Evolutionary conservation across 169 alveolate genomes (phyloP).

Genomic region (Besnoitia besnoiti): DNA sequence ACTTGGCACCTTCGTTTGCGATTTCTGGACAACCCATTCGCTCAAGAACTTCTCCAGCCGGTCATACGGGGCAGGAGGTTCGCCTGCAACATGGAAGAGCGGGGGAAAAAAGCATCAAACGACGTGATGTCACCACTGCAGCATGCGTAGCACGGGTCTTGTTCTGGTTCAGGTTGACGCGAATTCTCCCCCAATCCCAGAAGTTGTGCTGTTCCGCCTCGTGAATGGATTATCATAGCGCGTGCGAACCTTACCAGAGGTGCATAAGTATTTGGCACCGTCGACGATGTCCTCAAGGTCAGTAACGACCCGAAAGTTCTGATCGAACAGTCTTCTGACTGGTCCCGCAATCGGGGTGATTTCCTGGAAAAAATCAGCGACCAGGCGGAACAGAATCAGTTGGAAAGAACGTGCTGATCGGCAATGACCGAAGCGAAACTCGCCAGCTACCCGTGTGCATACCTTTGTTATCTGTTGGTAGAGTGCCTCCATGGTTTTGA

Average conservation of each 20-base stretch:
- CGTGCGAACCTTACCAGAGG: slow-evolving; percentile 80
- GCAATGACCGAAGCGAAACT: neutral
- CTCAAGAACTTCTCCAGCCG: slow-evolving; percentile 82
- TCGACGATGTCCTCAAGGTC: slow-evolving; percentile 82
- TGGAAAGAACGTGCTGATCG: too few species aligned
- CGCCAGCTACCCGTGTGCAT: neutral
- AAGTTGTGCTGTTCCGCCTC: too few species aligned
- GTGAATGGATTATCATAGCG: too few species aligned
- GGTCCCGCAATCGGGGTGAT: slow-evolving; percentile 88
- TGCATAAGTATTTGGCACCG: slow-evolving; percentile 89
- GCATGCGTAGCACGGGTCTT: too few species aligned
- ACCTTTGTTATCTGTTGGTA: slow-evolving; percentile 83
- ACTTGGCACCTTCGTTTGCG: slow-evolving; percentile 63
- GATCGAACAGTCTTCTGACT: slow-evolving; percentile 85
- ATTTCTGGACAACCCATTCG: slow-evolving; percentile 67
- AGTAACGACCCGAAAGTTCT: slow-evolving; percentile 80
- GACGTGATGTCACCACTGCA: neutral
- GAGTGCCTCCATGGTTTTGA: slow-evolving; percentile 78
- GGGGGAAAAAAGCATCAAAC: neutral
- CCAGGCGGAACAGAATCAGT: too few species aligned
- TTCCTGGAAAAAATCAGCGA: slow-evolving; percentile 39
- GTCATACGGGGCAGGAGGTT: slow-evolving; percentile 87
- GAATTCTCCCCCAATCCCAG: too few species aligned
- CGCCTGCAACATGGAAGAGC: slow-evolving; percentile 74
- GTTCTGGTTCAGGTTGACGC: too few species aligned